These are phyloP conservation scores for Penicillium sp. DNA, from an alignment of 2,329 filamentous ascomycete species.

Conservation along the genomic window DNA sequence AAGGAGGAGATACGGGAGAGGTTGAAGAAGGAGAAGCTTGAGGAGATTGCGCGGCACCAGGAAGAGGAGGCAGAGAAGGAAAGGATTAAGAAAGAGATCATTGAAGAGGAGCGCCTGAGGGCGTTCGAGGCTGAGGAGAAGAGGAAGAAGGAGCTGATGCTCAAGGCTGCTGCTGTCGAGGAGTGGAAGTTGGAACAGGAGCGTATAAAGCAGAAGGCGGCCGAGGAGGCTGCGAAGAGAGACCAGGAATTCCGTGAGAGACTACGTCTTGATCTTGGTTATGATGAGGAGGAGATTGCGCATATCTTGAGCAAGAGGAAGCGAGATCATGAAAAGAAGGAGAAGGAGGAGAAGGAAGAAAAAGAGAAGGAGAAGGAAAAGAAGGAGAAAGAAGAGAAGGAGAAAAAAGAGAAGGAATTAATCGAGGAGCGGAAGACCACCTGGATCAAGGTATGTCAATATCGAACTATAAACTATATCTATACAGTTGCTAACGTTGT, in stretches of 20 bases:
- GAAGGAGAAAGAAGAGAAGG: constrained; percentile 23
- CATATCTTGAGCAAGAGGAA: constrained; percentile 42
- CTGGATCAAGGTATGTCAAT: constrained; percentile 44
- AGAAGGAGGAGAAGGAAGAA: constrained; percentile 35
- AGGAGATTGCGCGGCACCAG: constrained; percentile 34
- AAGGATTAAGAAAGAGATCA: constrained; percentile 32
- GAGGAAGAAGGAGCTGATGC: constrained; percentile 30
- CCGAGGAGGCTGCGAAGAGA: constrained; percentile 33
- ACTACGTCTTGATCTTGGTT: constrained; percentile 41
- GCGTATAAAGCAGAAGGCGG: constrained; percentile 27
- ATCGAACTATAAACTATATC: background rate
- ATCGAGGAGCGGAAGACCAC: constrained; percentile 36
- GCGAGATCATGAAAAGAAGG: constrained; percentile 33
- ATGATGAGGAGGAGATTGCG: constrained; percentile 45
- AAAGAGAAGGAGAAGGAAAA: constrained; percentile 33
- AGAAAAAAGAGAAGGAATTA: constrained; percentile 37
- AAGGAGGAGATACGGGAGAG: constrained; percentile 34
- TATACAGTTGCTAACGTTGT: background rate
- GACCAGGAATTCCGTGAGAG: constrained; percentile 38
- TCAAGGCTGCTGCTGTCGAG: constrained; percentile 44
- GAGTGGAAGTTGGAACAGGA: constrained; percentile 38
- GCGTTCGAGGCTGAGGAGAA: constrained; percentile 36
- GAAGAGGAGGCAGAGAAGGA: constrained; percentile 50
- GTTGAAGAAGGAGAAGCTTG: constrained; percentile 21
- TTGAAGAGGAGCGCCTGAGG: constrained; percentile 47